Evolutionary conservation across 345 rosid genomes (phyloP).

Genomic region (Citrus glauca): DNA sequence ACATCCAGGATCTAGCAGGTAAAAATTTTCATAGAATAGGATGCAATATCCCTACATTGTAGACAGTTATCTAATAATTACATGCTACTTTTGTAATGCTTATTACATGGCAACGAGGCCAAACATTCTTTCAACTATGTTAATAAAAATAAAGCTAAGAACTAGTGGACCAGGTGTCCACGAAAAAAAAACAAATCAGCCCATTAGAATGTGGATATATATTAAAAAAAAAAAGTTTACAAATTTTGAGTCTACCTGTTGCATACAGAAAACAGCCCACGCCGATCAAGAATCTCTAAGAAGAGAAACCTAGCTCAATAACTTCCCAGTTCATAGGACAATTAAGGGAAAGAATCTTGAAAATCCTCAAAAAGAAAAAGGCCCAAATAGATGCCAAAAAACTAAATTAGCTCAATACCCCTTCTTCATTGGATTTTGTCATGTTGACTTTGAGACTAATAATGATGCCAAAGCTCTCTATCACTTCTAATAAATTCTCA

Average conservation of each 20-base stretch:
- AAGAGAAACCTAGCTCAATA: neutral
- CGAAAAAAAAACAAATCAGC: neutral
- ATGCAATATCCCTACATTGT: neutral
- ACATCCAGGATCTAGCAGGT: neutral
- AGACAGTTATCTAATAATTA: neutral
- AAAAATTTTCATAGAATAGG: neutral
- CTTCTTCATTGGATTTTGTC: neutral
- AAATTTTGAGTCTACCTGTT: neutral
- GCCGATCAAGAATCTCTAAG: neutral
- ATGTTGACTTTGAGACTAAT: neutral
- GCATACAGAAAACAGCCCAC: neutral
- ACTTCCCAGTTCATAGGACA: neutral
- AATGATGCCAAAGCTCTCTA: neutral
- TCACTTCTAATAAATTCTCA: neutral
- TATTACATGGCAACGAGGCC: neutral
- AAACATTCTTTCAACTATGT: neutral
- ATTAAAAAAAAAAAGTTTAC: neutral
- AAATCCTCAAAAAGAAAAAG: neutral
- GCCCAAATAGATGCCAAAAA: neutral
- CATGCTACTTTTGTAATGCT: neutral
- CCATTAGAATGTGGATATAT: neutral
- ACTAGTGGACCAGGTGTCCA: neutral
- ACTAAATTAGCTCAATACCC: neutral
- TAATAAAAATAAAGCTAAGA: neutral
- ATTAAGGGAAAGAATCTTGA: neutral